Conservation (phyloP, 306 rosid species). For the Vachellia collinsii region DNA sequence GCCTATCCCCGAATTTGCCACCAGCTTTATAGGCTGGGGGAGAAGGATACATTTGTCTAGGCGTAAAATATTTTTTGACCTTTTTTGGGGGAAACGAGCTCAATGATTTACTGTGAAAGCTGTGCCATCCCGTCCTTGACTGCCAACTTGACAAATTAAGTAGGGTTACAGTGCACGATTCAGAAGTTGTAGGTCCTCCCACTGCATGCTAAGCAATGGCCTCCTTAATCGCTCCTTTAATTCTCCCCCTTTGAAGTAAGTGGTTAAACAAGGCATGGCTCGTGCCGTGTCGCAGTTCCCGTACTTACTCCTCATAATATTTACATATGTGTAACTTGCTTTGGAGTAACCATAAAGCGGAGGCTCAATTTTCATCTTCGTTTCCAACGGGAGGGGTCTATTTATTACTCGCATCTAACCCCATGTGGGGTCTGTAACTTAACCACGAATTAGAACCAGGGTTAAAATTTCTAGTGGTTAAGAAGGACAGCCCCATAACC, state of each 20-base stretch:
- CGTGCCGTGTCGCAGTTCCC: not conserved
- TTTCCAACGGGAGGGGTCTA: constrained; percentile 35
- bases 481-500: constrained; percentile 86
- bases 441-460: constrained; percentile 91
- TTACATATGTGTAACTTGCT: too few relatives aligned
- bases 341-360: not conserved
- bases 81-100: not conserved
- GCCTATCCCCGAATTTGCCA: constrained; percentile 20
- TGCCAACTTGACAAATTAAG: constrained; percentile 60
- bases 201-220: constrained; percentile 30
- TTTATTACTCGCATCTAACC: constrained; percentile 81
- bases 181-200: constrained; percentile 55
- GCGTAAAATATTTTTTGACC: too few relatives aligned
- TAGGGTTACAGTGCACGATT: constrained; percentile 59
- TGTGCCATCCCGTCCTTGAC: constrained; percentile 42
- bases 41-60: not conserved
- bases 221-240: constrained; percentile 28
- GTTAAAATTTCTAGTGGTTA: constrained; percentile 88
- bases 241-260: not conserved
- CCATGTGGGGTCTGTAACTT: constrained; percentile 62
- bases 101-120: constrained; percentile 42
- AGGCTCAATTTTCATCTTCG: not conserved
- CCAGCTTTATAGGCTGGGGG: not conserved
- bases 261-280: not conserved
- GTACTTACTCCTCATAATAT: not conserved